These are phyloP conservation scores for Trichoderma endophyticum DNA, from an alignment of 2,329 filamentous ascomycete genomes.

Conservation along the genomic window DNA sequence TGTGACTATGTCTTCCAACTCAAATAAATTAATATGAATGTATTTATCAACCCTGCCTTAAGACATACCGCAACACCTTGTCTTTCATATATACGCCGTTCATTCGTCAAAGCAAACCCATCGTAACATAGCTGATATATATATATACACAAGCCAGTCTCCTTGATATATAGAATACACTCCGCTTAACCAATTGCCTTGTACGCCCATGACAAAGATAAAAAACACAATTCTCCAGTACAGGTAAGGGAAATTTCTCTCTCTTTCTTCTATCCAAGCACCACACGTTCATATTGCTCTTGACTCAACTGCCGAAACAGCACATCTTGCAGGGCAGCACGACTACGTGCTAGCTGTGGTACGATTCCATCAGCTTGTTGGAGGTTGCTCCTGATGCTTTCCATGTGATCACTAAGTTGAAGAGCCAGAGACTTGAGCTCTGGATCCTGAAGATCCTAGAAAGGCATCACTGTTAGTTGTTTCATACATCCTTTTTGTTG, in stretches of 20 bases:
- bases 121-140: neutral
- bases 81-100: neutral
- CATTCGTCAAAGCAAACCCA: neutral
- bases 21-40: neutral
- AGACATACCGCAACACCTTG: neutral
- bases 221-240: no score
- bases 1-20: neutral
- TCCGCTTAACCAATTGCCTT: neutral
- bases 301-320: conserved; percentile 45
- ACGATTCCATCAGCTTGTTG: conserved; percentile 51
- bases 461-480: neutral
- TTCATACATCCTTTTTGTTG: neutral
- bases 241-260: neutral
- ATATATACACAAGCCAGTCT: neutral
- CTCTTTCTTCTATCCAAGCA: conserved; percentile 36
- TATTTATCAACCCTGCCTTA: neutral
- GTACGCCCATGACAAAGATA: neutral
- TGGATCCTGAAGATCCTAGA: conserved; percentile 34
- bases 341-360: conserved; percentile 46
- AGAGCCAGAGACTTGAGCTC: conserved; percentile 44
- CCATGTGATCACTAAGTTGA: conserved; percentile 54
- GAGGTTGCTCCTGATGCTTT: conserved; percentile 54
- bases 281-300: conserved; percentile 46
- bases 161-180: neutral
- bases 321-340: conserved; percentile 48